phyloP scores from a whole-genome alignment of 805 yeast species.

The Saccharomycopsis sp. region DNA sequence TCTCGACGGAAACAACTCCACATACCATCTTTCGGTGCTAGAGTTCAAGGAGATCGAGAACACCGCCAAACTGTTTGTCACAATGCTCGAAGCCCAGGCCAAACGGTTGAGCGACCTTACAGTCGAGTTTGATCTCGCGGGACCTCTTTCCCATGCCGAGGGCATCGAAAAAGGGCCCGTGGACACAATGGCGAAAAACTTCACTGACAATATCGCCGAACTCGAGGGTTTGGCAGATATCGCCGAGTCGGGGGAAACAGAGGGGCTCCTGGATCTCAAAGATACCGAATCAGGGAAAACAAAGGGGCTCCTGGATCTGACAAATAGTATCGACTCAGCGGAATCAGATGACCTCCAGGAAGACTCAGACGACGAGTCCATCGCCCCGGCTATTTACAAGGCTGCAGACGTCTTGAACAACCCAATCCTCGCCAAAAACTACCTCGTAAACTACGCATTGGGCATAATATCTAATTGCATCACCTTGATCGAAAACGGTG shows the following conservation, averaged over 20 bases:
- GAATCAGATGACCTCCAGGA: background rate
- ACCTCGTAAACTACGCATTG: conserved; percentile 7
- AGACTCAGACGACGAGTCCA: background rate
- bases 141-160: background rate
- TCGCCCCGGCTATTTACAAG: background rate
- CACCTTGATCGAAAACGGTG: conserved; percentile 1
- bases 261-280: too few species aligned
- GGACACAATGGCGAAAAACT: background rate
- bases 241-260: background rate
- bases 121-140: background rate
- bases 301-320: background rate
- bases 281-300: background rate
- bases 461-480: background rate
- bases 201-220: background rate
- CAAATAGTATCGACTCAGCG: background rate
- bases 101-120: background rate
- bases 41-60: conserved; percentile 2
- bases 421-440: conserved; percentile 9
- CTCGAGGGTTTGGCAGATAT: background rate
- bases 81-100: background rate
- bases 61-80: background rate
- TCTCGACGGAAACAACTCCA: background rate
- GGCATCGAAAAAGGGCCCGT: background rate
- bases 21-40: background rate
- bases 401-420: conserved; percentile 1